Evolutionary conservation across 139 green algal genomes (phyloP).

Genomic region (Diplosphaera chodatii): DNA sequence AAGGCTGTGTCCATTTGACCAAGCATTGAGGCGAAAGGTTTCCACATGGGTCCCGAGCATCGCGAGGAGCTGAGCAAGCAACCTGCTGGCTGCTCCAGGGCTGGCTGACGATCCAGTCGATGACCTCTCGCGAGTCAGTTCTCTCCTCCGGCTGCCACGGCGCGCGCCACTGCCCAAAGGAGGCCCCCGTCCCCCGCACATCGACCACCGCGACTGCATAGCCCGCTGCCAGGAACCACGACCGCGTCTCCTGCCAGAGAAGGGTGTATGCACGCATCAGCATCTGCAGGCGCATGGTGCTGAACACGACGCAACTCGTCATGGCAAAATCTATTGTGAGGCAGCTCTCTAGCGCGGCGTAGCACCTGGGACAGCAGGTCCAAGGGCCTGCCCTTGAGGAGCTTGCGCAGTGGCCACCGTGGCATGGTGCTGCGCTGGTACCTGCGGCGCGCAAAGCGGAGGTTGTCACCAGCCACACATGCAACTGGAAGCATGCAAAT

Average conservation of each 20-base stretch:
- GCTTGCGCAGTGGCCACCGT: slow-evolving; percentile 9
- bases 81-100: slow-evolving; percentile 20
- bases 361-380: slow-evolving; percentile 15
- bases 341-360: too few species aligned
- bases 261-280: too few species aligned
- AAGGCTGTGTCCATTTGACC: too few species aligned
- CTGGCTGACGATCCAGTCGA: slow-evolving; percentile 19
- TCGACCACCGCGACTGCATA: slow-evolving; percentile 18
- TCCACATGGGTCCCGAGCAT: too few species aligned
- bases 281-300: too few species aligned
- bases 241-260: background rate
- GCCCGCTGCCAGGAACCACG: slow-evolving; percentile 5
- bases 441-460: too few species aligned
- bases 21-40: too few species aligned
- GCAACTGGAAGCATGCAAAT: too few species aligned
- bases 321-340: too few species aligned
- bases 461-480: too few species aligned
- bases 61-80: too few species aligned
- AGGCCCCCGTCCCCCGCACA: slow-evolving; percentile 20
- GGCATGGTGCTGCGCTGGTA: slow-evolving; percentile 7
- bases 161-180: slow-evolving; percentile 15
- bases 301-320: too few species aligned
- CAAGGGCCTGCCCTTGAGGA: slow-evolving; percentile 10
- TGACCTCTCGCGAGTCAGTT: slow-evolving; percentile 9
- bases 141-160: slow-evolving; percentile 9